Percentiles rank a stretch among this genome's conserved stretches.
Evolutionary conservation across 2,329 filamentous ascomycete species (phyloP).

Genomic region (Fusarium succisae): DNA sequence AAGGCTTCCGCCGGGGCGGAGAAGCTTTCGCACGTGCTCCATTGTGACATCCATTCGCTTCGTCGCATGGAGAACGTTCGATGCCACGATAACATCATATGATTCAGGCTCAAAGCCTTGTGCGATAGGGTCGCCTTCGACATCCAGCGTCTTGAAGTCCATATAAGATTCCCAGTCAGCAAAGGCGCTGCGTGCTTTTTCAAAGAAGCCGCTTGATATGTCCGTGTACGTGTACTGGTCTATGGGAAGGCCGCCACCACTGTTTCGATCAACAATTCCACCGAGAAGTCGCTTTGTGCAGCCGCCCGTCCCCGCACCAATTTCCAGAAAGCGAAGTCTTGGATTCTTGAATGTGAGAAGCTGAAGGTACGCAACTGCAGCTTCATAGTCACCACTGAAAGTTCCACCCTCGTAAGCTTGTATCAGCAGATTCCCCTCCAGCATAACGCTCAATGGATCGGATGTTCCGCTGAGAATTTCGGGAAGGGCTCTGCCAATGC

Average conservation of each 20-base stretch:
- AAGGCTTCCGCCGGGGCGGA: background rate
- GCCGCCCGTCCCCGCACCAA: background rate
- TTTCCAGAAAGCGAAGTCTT: background rate
- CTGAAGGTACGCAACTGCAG: constrained; percentile 5
- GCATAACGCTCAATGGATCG: background rate
- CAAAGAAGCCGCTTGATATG: constrained; percentile 8
- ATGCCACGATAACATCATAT: constrained; percentile 3
- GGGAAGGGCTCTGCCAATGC: background rate
- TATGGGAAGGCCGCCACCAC: background rate
- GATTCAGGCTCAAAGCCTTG: background rate
- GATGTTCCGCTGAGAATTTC: background rate
- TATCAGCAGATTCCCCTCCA: background rate
- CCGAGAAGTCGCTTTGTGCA: constrained; percentile 5
- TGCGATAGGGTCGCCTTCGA: background rate
- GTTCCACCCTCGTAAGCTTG: constrained; percentile 4
- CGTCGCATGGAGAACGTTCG: constrained; percentile 1
- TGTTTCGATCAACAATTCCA: background rate
- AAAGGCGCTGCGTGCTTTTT: background rate
- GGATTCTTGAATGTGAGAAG: constrained; percentile 7
- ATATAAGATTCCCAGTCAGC: background rate
- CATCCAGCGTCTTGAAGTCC: constrained; percentile 4
- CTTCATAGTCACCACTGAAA: background rate
- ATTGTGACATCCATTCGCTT: constrained; percentile 1
- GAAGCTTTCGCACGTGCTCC: background rate
- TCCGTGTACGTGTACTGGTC: constrained; percentile 2